phyloP scores from a whole-genome alignment of 768 basidiomycete genomes.

The Hericium rajendrae region DNA sequence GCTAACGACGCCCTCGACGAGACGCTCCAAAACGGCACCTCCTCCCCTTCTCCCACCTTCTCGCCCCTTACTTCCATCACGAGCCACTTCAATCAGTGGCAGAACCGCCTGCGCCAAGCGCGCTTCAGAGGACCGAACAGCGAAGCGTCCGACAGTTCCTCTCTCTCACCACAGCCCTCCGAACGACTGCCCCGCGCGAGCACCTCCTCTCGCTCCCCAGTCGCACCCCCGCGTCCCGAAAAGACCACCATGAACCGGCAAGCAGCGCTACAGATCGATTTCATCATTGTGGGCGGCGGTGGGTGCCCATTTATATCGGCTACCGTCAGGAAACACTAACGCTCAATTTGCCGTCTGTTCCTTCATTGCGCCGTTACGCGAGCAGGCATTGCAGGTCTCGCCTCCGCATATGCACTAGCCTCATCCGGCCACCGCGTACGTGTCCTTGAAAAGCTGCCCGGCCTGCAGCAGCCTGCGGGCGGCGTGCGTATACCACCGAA shows the following conservation, averaged over 20 bases:
- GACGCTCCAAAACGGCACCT: neutral
- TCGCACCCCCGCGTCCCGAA: neutral
- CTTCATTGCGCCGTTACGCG: neutral
- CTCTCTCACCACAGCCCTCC: neutral
- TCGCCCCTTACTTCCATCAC: neutral
- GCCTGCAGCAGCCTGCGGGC: neutral
- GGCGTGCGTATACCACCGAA: slow-evolving; percentile 11
- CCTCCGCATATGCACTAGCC: slow-evolving; percentile 11
- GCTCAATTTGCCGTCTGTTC: neutral
- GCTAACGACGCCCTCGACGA: too few relatives aligned
- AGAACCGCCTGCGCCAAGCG: neutral
- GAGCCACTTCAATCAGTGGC: neutral
- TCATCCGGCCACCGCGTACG: slow-evolving; percentile 11
- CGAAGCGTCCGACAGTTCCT: neutral
- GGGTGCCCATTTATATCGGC: neutral
- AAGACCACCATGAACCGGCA: neutral
- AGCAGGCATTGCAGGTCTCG: slow-evolving; percentile 12
- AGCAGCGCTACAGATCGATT: slow-evolving; percentile 7
- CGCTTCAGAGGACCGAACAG: neutral
- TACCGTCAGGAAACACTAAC: neutral
- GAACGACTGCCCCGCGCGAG: neutral
- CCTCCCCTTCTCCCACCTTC: neutral
- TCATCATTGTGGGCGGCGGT: slow-evolving; percentile 13
- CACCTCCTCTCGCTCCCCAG: neutral
- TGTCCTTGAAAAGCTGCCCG: slow-evolving; percentile 6